Conservation (phyloP, 164 flowering plant genomes). For the Chloranthus sessilifolius region DNA sequence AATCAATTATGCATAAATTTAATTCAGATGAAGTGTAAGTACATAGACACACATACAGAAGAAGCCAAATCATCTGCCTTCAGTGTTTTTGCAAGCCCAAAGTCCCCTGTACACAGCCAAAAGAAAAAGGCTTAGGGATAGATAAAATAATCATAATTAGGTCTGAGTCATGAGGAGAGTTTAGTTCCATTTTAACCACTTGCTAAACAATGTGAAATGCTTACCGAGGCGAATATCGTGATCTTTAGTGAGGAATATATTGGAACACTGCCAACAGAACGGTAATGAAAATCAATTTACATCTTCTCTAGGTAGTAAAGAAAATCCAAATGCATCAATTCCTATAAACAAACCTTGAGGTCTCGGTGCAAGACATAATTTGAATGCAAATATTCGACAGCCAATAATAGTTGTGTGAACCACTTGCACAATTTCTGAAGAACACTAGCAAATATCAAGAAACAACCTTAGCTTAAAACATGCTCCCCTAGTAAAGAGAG, state of each 20-base stretch:
- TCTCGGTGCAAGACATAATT: conserved; percentile 93
- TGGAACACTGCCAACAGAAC: conserved; percentile 71
- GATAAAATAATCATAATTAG: too few relatives aligned
- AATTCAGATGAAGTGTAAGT: too few relatives aligned
- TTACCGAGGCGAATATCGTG: conserved; percentile 93
- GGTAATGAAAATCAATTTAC: conserved; percentile 10
- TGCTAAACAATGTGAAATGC: conserved; percentile 13
- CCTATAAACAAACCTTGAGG: conserved; percentile 50
- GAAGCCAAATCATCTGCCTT: conserved; percentile 98
- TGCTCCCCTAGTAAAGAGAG: background rate
- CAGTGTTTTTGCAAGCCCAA: conserved; percentile 95
- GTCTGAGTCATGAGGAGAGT: conserved; percentile 1
- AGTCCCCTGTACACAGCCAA: conserved; percentile 65
- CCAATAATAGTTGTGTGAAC: conserved; percentile 86
- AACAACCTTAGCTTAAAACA: background rate
- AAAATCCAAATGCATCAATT: background rate
- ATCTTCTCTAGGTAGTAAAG: background rate
- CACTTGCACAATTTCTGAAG: conserved; percentile 95
- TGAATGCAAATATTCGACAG: conserved; percentile 91
- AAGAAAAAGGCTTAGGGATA: too few relatives aligned
- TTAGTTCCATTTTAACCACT: background rate
- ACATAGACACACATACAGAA: conserved; percentile 50
- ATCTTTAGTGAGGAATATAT: conserved; percentile 94
- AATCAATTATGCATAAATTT: too few relatives aligned
- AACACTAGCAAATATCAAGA: conserved; percentile 10